Base-by-base conservation (phyloP, 164 flowering plant species). In the Stephania japonica region DNA sequence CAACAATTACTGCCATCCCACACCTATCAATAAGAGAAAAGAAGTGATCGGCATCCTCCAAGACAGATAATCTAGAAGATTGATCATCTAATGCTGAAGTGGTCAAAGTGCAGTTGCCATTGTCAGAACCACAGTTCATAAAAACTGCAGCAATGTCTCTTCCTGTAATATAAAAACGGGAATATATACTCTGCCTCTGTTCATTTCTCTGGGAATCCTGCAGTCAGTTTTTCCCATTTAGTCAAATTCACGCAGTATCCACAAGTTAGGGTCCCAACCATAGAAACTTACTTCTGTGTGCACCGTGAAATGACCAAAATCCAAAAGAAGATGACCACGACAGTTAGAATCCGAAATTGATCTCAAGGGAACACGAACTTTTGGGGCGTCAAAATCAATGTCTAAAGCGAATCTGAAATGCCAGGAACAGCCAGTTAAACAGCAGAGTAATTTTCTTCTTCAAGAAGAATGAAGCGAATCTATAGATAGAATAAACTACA, bases 371-470 rank as follows among this genome's bases (percentile, higher is more conserved):
- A 96, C 85, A 82, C 90, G 85, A 69, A 96, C 87, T 88, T 96
- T 96, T 75, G 99, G 99, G 79, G 99, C 99, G 86, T 90, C 97
- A 81, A 96, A 80, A 84, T 96, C 98, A 87, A 96, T 86, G 78
- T 96, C 98, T 61, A 96, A 93, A 26, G 92, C 90, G 86, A 92
- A 92, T 74, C 97, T 92, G 86, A 69, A 77, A 59, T n/a, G 75
- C 65, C 26, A 72, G 53, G 61, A 68, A n/a, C 38, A 56, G 43
- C 43, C 32, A 72, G 14, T 1, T 66, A 38, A 47, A 13, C 4
- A 73, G 23, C 6, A 27, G 7, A 59, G 12, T 59, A 25, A 24
- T 53, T 73, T 73, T 61, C 53, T 26, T 16, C 19, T 7, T 23
- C 41, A 62, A 59, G 26, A 11, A 68, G 10, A 59, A 42, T 67